phyloP scores from a whole-genome alignment of 495 filamentous ascomycete species.

The Geoglossum glabrum region DNA sequence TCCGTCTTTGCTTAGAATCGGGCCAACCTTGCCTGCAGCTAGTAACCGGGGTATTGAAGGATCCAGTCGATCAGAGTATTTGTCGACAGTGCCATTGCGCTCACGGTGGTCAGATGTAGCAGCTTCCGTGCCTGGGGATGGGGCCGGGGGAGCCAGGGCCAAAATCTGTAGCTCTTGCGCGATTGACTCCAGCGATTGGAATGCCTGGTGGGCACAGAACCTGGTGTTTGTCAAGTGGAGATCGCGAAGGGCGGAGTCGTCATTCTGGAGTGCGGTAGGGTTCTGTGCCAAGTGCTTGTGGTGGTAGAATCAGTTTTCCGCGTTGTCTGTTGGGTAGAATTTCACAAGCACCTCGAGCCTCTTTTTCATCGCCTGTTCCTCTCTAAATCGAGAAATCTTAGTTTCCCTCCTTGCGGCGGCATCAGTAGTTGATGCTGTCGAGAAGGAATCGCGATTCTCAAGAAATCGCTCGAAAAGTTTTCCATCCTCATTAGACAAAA shows the following conservation, averaged over 20 bases:
- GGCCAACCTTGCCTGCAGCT: conserved; percentile 36
- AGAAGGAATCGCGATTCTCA: conserved; percentile 45
- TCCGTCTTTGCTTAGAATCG: conserved; percentile 59
- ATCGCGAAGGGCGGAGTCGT: conserved; percentile 60
- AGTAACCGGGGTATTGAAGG: conserved; percentile 33
- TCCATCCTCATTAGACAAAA: conserved; percentile 44
- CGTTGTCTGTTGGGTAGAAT: background rate
- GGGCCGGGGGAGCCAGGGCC: conserved; percentile 40
- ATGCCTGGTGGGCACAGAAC: conserved; percentile 56
- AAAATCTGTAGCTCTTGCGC: conserved; percentile 70
- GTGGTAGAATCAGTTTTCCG: background rate
- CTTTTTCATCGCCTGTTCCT: conserved; percentile 70
- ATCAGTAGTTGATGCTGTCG: conserved; percentile 46
- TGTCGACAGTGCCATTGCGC: conserved; percentile 20
- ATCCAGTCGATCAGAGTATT: conserved; percentile 64
- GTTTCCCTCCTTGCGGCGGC: conserved; percentile 50
- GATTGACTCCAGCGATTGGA: conserved; percentile 67
- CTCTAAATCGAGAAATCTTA: conserved; percentile 70
- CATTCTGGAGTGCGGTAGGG: conserved; percentile 35
- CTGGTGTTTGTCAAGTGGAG: conserved; percentile 57
- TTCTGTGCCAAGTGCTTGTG: conserved; percentile 38
- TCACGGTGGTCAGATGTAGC: conserved; percentile 10
- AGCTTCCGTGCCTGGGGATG: conserved; percentile 10
- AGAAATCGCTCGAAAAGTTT: conserved; percentile 53
- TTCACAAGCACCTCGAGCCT: conserved; percentile 46